These are phyloP conservation scores for Nemania sp. DNA, from an alignment of 2,329 filamentous ascomycete species.

Conservation along the genomic window DNA sequence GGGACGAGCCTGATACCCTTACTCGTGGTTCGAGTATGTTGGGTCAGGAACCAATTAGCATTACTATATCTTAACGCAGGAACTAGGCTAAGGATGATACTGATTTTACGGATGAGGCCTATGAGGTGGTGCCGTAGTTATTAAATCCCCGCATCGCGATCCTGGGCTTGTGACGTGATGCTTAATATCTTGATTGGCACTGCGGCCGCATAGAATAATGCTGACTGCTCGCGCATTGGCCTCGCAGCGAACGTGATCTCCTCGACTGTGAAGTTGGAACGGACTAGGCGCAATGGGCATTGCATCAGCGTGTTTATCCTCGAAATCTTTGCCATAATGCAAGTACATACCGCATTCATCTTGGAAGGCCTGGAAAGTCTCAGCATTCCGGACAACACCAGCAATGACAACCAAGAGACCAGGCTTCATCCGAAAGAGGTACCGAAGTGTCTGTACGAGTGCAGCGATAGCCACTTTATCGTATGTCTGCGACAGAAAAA, in stretches of 20 bases:
- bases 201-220: constrained; percentile 49
- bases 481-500: constrained; percentile 54
- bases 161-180: constrained; percentile 22
- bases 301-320: not conserved
- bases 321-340: not conserved
- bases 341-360: constrained; percentile 58
- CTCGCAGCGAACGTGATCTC: constrained; percentile 47
- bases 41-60: too few species aligned
- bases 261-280: constrained; percentile 41
- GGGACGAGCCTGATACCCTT: too few species aligned
- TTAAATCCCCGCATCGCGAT: not conserved
- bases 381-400: constrained; percentile 62
- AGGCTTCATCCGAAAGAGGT: constrained; percentile 58
- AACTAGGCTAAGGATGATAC: too few species aligned
- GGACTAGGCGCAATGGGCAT: constrained; percentile 33
- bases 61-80: too few species aligned
- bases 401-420: constrained; percentile 59
- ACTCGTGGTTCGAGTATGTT: too few species aligned
- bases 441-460: constrained; percentile 56
- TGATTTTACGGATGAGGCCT: not conserved
- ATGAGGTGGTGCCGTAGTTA: not conserved
- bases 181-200: constrained; percentile 37
- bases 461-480: constrained; percentile 60
- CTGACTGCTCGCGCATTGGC: constrained; percentile 45
- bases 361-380: constrained; percentile 63